phyloP scores from a whole-genome alignment of 257 asterid genomes.

The Ophiorrhiza pumila region DNA sequence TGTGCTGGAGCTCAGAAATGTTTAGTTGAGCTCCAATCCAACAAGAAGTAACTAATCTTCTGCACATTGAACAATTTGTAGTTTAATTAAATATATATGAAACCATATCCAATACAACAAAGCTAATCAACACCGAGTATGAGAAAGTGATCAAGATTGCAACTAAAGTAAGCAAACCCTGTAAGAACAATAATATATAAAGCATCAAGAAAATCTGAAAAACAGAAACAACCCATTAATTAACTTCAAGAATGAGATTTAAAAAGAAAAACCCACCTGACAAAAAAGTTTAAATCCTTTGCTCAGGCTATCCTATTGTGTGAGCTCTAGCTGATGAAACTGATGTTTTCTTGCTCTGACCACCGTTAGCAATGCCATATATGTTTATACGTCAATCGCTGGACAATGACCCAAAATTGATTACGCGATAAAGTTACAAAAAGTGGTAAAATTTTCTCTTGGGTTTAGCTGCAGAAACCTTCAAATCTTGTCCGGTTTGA shows the following conservation, averaged over 20 bases:
- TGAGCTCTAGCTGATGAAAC: slow-evolving; percentile 49
- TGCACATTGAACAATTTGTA: neutral
- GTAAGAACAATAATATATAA: neutral
- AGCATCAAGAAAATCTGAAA: neutral
- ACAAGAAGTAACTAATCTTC: neutral
- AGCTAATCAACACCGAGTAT: neutral
- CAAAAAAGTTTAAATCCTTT: slow-evolving; percentile 26
- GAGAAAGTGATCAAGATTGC: neutral
- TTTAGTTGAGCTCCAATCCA: neutral
- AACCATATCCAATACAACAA: neutral
- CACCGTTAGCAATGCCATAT: neutral
- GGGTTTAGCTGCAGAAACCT: neutral
- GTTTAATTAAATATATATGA: neutral
- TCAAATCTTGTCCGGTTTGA: neutral
- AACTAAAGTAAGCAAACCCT: neutral
- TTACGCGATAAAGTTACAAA: neutral
- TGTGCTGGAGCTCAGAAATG: too few species aligned
- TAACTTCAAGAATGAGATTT: neutral
- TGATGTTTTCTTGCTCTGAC: slow-evolving; percentile 26
- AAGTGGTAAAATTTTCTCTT: neutral
- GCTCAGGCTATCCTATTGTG: slow-evolving; percentile 30
- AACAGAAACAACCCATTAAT: neutral
- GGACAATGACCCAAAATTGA: neutral
- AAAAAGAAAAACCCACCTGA: slow-evolving; percentile 27
- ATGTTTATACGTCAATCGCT: neutral